phyloP scores from a whole-genome alignment of 2,329 filamentous ascomycete species.

The Hysterium pulicare region DNA sequence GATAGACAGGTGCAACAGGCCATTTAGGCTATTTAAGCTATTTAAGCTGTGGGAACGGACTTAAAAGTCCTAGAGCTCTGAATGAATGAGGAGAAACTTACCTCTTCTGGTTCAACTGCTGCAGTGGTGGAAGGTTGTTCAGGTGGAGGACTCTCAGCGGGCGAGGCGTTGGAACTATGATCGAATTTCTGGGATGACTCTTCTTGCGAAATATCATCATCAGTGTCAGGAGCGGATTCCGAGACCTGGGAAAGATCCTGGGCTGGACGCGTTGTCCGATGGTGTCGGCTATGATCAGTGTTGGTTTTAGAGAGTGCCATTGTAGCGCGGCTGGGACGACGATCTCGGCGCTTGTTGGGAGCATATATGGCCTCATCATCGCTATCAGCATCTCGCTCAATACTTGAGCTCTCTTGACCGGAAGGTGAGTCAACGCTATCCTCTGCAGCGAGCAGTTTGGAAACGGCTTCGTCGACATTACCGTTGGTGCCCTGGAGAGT shows the following conservation, averaged over 20 bases:
- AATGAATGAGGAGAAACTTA: too few relatives aligned
- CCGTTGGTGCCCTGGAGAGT: conserved; percentile 53
- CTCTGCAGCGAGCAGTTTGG: conserved; percentile 50
- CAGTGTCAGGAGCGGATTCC: neutral
- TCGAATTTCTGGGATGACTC: neutral
- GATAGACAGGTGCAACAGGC: too few relatives aligned
- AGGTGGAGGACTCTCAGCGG: neutral
- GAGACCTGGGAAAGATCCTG: neutral
- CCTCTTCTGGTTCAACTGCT: neutral
- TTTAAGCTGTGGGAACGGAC: too few relatives aligned
- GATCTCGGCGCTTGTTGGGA: conserved; percentile 52
- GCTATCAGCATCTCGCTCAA: conserved; percentile 51
- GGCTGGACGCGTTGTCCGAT: neutral
- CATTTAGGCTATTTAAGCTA: too few relatives aligned
- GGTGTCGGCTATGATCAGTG: conserved; percentile 21
- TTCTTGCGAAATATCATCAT: neutral
- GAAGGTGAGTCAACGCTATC: conserved; percentile 43
- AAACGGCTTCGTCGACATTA: conserved; percentile 53
- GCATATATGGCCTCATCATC: conserved; percentile 47
- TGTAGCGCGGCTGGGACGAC: conserved; percentile 44
- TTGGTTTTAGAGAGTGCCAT: conserved; percentile 34
- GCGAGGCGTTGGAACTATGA: neutral
- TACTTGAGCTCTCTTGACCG: conserved; percentile 46
- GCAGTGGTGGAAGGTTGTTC: neutral
- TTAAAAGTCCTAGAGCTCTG: too few relatives aligned